Evolutionary conservation across 306 rosid species (phyloP).

Genomic region (Cicer cuneatum): DNA sequence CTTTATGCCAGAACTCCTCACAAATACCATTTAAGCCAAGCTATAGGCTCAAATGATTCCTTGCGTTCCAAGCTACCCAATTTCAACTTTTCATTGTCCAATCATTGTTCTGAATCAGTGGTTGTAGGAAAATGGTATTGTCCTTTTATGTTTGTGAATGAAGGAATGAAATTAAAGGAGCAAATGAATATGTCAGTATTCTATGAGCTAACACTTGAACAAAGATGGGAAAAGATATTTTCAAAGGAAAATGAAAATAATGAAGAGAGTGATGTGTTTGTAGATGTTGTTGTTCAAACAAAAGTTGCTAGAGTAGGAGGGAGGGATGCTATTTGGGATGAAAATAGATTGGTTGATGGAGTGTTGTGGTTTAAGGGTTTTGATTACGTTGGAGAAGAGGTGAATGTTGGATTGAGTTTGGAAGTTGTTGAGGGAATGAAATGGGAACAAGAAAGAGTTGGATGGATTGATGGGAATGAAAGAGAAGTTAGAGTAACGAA

Average conservation of each 20-base stretch:
- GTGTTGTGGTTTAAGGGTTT: constrained; percentile 52
- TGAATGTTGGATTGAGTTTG: constrained; percentile 46
- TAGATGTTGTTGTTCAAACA: constrained; percentile 43
- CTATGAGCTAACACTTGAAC: constrained; percentile 20
- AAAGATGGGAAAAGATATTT: constrained; percentile 56
- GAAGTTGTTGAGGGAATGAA: constrained; percentile 29
- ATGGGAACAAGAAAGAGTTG: constrained; percentile 42
- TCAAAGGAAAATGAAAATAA: not conserved
- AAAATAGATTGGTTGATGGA: not conserved
- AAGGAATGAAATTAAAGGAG: constrained; percentile 10
- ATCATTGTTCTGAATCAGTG: constrained; percentile 18
- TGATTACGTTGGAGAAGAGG: constrained; percentile 31
- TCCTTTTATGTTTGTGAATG: constrained; percentile 29
- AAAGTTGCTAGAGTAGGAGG: constrained; percentile 40
- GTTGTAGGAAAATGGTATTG: constrained; percentile 10
- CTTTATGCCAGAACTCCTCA: constrained; percentile 23
- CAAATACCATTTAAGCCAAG: constrained; percentile 50
- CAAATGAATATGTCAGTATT: constrained; percentile 14
- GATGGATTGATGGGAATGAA: not conserved
- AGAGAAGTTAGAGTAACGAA: constrained; percentile 9
- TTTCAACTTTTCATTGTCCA: constrained; percentile 35
- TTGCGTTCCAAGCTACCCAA: constrained; percentile 51
- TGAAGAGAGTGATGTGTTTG: constrained; percentile 7
- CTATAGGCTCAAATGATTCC: constrained; percentile 51
- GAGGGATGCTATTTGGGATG: constrained; percentile 36